Base-by-base conservation (phyloP, 306 rosid species). In the Argentina anserina region DNA sequence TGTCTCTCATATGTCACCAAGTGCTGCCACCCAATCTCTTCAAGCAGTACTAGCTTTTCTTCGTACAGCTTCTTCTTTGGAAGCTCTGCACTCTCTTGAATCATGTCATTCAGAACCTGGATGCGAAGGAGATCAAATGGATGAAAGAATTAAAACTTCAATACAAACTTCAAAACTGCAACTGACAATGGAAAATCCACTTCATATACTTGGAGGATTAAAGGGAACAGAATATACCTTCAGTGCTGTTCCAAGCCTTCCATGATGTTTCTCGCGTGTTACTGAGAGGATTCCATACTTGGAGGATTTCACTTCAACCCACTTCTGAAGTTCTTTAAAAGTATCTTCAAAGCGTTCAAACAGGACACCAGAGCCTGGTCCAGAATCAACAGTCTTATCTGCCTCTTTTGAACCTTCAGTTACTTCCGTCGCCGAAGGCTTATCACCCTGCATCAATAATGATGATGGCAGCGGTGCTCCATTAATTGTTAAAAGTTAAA, bases 31-130 rank as follows among this genome's bases (percentile, higher is more conserved):
- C 92, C 95, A 9, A 91, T 87, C 77, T 89, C 95, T 73, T 91
- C 89, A 21, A 94, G 90, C 84, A 94, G 76, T 53, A 87, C 84
- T 53, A 94, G 86, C 81, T 89, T 94, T 63, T 91, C 78, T 40
- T 91, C 98, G 47, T 86, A 94, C 37, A 86, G 75, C 78, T 91
- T 89, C 89, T 87, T 93, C 88, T 94, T 94, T 31, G 96, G 85
- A 76, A 85, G 78, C 71, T 83, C 96, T 12, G 84, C 73, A 55
- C 85, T 81, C 23, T 90, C 92, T 81, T 94, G 96, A 80, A 94
- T 86, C 20, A 91, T 67, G 79, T 91, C 98, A 79, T 66, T 80
- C 73, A 88, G 72, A 53, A 76, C 92, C 98, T 93, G 82, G 37
- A 73, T 52, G 70, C 1, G 31, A 25, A 69, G 72, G 52, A 25